A percentile compares a stretch with the other conserved stretches of the same genome.
phyloP scores from a whole-genome alignment of 352 stramenopile species.

The Phytophthora foliorum region DNA sequence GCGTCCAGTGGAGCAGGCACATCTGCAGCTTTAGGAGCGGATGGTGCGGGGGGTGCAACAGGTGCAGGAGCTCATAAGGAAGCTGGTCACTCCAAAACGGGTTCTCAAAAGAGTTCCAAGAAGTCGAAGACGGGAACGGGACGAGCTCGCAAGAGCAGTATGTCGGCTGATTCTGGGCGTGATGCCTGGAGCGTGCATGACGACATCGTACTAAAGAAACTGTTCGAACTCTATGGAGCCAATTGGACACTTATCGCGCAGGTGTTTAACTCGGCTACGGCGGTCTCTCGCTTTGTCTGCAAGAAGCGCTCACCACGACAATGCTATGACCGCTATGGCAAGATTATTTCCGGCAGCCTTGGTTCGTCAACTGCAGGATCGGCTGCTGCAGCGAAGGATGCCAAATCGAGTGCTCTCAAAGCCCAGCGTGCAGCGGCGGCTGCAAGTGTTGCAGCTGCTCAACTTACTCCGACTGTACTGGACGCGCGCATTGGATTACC shows the following conservation, averaged over 20 bases:
- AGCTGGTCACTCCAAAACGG: slow-evolving; percentile 23
- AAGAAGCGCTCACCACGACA: slow-evolving; percentile 83
- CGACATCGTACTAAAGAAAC: slow-evolving; percentile 84
- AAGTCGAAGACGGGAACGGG: slow-evolving; percentile 65
- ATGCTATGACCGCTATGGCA: slow-evolving; percentile 89
- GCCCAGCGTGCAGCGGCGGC: slow-evolving; percentile 49
- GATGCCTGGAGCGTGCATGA: slow-evolving; percentile 79
- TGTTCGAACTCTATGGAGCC: slow-evolving; percentile 87
- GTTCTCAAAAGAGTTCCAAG: slow-evolving; percentile 50
- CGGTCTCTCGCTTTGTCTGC: slow-evolving; percentile 77
- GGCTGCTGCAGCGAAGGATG: slow-evolving; percentile 50
- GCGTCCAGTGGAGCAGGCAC: slow-evolving; percentile 23
- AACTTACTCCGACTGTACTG: slow-evolving; percentile 58
- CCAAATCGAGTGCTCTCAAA: slow-evolving; percentile 50
- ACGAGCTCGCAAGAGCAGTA: slow-evolving; percentile 65
- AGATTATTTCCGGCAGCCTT: slow-evolving; percentile 77
- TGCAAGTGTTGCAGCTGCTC: slow-evolving; percentile 39
- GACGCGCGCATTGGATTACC: slow-evolving; percentile 75
- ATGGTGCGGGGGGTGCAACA: slow-evolving; percentile 13
- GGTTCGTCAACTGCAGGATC: slow-evolving; percentile 19
- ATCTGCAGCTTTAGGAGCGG: slow-evolving; percentile 8
- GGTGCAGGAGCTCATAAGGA: slow-evolving; percentile 30
- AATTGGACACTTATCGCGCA: slow-evolving; percentile 92
- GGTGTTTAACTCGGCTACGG: slow-evolving; percentile 80
- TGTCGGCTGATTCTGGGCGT: slow-evolving; percentile 61